Base-by-base conservation (phyloP, 1,139 yeast genomes). In the Casaregolazyma lundiana region DNA sequence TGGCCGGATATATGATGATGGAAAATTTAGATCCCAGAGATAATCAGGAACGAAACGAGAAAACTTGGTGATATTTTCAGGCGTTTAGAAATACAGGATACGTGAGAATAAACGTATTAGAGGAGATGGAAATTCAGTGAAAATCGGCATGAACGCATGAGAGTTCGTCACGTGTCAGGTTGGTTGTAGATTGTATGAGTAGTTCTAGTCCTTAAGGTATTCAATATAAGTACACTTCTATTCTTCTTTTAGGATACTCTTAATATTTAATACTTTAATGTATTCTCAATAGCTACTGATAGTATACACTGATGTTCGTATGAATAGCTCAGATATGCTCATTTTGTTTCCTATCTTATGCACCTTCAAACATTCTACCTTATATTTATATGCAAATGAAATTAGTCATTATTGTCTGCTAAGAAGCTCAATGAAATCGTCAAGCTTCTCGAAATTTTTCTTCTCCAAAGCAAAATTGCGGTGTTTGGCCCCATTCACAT, bases 401-500 rank as follows among this genome's bases (percentile, higher is more conserved):
- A n/a, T 6, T 37, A 16, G 22, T 9, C 22, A 8, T 22, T 35
- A 35, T 16, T 17, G 17, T 21, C 48, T 30, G 7, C 17, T 13
- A 24, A 42, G 22, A 20, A 29, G 35, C 20, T 26, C 35, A 38
- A 63, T 45, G 11, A 63, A 45, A 20, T 41, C 71, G 66, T 92
- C 97, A 56, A 92, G 84, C 49, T 84, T 84, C 46, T 67, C 73
- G 66, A 92, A 92, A 61, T 90, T 86, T 15, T 69, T 65, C 56
- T 78, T 80, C 57, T 85, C 81, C 45, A 73, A 69, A 3, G 98
- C 97, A 69, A 88, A 90, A 49, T 79, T 77, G 40, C 86, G 73
- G 64, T 94, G 99, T 56, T 84, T 78, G 42, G 77, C 78, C 19
- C 88, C 75, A 26, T 62, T 61, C 43, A 88, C 77, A 62, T 92